Conservation (phyloP, 495 filamentous ascomycete species). For the Pyrenula massariospora region DNA sequence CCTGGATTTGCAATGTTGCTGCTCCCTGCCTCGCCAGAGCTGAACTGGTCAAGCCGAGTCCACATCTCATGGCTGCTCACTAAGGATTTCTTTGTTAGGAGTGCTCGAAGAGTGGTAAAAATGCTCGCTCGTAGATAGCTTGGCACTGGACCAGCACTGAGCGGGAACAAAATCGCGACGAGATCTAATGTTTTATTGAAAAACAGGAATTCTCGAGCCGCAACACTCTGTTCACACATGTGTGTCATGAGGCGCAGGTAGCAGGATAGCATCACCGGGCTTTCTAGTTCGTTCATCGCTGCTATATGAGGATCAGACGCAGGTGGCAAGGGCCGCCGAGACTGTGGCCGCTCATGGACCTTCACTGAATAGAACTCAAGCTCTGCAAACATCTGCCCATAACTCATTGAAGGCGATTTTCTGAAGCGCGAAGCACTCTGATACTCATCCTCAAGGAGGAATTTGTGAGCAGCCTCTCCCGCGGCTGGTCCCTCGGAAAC, state of each 20-base stretch:
- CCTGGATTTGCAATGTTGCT: conserved; percentile 19
- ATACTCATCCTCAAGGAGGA: conserved; percentile 76
- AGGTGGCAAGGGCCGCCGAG: conserved; percentile 44
- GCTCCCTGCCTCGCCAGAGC: conserved; percentile 41
- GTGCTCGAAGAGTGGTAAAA: conserved; percentile 54
- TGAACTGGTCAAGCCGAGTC: conserved; percentile 60
- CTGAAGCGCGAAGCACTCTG: conserved; percentile 63
- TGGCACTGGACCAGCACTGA: conserved; percentile 58
- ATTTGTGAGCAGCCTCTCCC: conserved; percentile 71
- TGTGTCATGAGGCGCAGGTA: conserved; percentile 81
- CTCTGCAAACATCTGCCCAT: conserved; percentile 86
- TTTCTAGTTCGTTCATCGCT: conserved; percentile 68
- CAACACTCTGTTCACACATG: conserved; percentile 53
- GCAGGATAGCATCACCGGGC: conserved; percentile 81
- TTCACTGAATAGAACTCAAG: conserved; percentile 61
- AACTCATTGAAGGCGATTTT: conserved; percentile 70
- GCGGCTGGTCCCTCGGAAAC: conserved; percentile 70
- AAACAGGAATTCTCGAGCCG: conserved; percentile 58
- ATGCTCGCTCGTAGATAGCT: conserved; percentile 64
- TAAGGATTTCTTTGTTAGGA: conserved; percentile 53
- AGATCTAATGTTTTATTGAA: conserved; percentile 50
- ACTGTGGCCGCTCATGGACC: conserved; percentile 50
- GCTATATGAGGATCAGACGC: conserved; percentile 54
- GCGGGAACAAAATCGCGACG: conserved; percentile 51
- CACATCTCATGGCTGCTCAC: conserved; percentile 54